These are phyloP conservation scores for Pseudotulostoma volvatum DNA, from an alignment of 495 filamentous ascomycete species.

Conservation along the genomic window DNA sequence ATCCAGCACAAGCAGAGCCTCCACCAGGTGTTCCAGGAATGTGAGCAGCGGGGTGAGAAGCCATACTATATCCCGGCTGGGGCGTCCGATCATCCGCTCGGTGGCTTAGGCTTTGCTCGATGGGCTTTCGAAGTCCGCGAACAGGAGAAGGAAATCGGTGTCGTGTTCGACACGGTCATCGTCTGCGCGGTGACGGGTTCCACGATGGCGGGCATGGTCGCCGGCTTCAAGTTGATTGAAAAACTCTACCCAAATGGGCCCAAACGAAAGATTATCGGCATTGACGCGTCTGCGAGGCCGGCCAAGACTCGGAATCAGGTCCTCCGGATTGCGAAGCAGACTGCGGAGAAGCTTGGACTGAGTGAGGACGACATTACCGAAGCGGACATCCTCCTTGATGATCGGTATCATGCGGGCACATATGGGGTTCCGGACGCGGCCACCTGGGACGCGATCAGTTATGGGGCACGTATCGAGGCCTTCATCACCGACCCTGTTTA, in stretches of 20 bases:
- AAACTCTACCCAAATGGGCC: slow-evolving; percentile 18
- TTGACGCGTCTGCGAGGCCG: slow-evolving; percentile 44
- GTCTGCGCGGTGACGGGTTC: slow-evolving; percentile 48
- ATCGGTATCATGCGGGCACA: slow-evolving; percentile 41
- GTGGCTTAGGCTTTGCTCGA: slow-evolving; percentile 45
- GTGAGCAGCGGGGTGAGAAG: slow-evolving; percentile 26
- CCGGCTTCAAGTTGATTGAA: slow-evolving; percentile 43
- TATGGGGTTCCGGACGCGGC: slow-evolving; percentile 42
- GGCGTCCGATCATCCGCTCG: slow-evolving; percentile 47
- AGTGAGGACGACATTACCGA: slow-evolving; percentile 35
- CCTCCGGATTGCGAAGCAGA: slow-evolving; percentile 40
- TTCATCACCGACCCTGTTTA: slow-evolving; percentile 56
- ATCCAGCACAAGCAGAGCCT: slow-evolving; percentile 44
- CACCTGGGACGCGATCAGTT: slow-evolving; percentile 45
- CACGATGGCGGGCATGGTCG: slow-evolving; percentile 46
- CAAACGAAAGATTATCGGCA: slow-evolving; percentile 37
- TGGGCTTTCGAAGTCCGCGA: slow-evolving; percentile 45
- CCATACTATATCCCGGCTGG: slow-evolving; percentile 52
- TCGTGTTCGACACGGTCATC: slow-evolving; percentile 44
- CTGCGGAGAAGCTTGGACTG: slow-evolving; percentile 40
- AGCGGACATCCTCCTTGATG: slow-evolving; percentile 40
- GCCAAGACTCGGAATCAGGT: slow-evolving; percentile 39
- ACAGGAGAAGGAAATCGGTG: slow-evolving; percentile 39
- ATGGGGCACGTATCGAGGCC: slow-evolving; percentile 42
- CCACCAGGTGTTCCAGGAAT: slow-evolving; percentile 27